Evolutionary conservation across 2,329 filamentous ascomycete genomes (phyloP), one percentile per base, ranked within the genome.

Genomic region (Diaporthe caulivora): DNA sequence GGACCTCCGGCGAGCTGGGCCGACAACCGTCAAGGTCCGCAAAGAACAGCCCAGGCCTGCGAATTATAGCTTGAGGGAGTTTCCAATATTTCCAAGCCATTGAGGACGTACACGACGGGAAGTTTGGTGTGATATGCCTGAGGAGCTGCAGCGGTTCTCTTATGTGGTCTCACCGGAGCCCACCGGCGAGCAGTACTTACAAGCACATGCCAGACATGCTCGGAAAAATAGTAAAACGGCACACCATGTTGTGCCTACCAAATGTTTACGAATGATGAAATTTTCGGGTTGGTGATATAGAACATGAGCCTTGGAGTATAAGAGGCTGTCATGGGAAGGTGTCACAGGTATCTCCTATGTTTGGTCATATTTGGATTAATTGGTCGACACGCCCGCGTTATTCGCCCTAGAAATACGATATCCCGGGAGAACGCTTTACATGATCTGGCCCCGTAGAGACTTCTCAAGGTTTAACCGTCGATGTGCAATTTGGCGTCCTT

Each of bases 41-140:
- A 51, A 67, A 18, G 62, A 67, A 1, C 21, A n/a, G 29, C 15
- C 11, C 17, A 53, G n/a, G 31, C 62, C 47, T 26, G 29, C 47
- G 4, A 53, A 26, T 15, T 53, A 53, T 21, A 67, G 62, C 47
- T 10, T 67, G 31, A 67, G 62, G 62, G 62, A 67, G 21, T 67
- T 67, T 10, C 62, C 62, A 11, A 67, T 67, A 40, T 51, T 67
- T 18, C 15, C 47, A 53, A 67, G 47, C 31, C 31, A 51, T 31
- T 53, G 18, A 67, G 7, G 9, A 29, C 15, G 21, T 3, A 11
- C 6, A 40, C 15, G 17, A 15, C 21, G 10, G 11, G 31, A 47
- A 15, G 11, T 5, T 37, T 1, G 1, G 5, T 29, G 11, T 18
- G 60, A 49, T 13, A 0, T 24, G 42, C 21, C 8, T 42, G 18